Evolutionary conservation across 2,329 filamentous ascomycete genomes (phyloP), one percentile per base, ranked within the genome.

Genomic region (Botrytis galanthina): DNA sequence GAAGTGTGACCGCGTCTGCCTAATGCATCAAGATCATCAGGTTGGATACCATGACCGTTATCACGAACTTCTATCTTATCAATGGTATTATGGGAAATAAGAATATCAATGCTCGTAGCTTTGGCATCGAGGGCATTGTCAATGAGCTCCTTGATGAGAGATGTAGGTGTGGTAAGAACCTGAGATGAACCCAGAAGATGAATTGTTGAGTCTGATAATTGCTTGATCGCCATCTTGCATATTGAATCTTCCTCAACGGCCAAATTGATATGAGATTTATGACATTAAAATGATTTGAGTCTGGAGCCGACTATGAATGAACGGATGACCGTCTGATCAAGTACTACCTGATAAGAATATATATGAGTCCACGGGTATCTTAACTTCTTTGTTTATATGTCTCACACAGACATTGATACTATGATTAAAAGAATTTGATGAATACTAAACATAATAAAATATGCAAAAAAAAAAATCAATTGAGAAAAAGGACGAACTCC

Each of bases 51-150:
- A 73, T 86, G 84, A n/a, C 93, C 92, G 82, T 94, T 93, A 80
- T 93, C 91, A 62, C 88, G 87, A 67, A 94, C 88, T 78, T 92
- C 88, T 54, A 95, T 87, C 71, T 86, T 87, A 80, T 92, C 90
- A 70, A 94, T 80, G 0, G 90, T 91, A 79, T 94, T 90, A 60
- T 85, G 78, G 6, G 91, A 87, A 22, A 94, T 84, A 42, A 88
- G 83, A 37, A 95, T 83, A 70, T 92, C 88, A 73, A 95, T 84
- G 2, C 86, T 86, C 2, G 87, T 91, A 20, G 92, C 91, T 70
- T 86, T 84, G 12, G 92, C 91, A 81, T 95, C 92, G 32, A 95
- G 86, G 61, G 92, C 86, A 81, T 95, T 95, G 77, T 95, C 93
- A 46, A 95, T 81, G 6, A 95, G 88, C 81, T 95, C 93, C 79